A percentile compares a stretch with the other conserved stretches of the same genome.
These are phyloP conservation scores for Phaffia australis DNA, from an alignment of 768 basidiomycete species.

Conservation along the genomic window DNA sequence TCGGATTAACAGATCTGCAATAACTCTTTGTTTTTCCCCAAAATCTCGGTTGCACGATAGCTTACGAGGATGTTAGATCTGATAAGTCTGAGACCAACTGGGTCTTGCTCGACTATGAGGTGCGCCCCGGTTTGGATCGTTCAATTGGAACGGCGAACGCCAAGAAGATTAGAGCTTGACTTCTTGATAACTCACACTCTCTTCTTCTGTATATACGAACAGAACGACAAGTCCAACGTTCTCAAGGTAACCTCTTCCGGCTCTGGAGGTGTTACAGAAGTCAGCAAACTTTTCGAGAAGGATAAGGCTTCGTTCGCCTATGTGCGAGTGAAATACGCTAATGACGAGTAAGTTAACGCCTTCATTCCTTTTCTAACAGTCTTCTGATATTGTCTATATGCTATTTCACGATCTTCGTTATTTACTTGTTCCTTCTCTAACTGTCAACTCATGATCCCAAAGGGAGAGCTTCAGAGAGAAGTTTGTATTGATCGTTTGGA, in stretches of 20 bases:
- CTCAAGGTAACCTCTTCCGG: constrained; percentile 68
- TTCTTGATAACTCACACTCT: background rate
- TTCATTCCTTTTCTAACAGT: no score
- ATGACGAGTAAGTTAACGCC: constrained; percentile 30
- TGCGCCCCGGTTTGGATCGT: constrained; percentile 33
- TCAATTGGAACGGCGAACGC: background rate
- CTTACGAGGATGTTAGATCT: constrained; percentile 74
- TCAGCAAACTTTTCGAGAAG: constrained; percentile 59
- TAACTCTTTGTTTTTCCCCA: background rate
- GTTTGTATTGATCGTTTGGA: constrained; percentile 40
- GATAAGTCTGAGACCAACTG: constrained; percentile 82
- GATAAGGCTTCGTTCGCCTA: constrained; percentile 28
- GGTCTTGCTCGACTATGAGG: constrained; percentile 82
- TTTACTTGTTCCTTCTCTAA: no score
- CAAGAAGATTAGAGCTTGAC: background rate
- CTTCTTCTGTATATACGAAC: background rate
- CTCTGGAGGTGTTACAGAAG: constrained; percentile 64
- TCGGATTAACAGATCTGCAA: background rate
- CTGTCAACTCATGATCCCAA: no score
- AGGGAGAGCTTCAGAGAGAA: constrained; percentile 55
- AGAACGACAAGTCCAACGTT: constrained; percentile 49
- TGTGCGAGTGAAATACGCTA: constrained; percentile 39
- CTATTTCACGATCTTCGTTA: no score
- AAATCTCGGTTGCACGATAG: constrained; percentile 38
- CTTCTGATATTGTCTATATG: no score